Evolutionary conservation across 78 protist species (phyloP).

Genomic region (Dictyostelium intermedium): DNA sequence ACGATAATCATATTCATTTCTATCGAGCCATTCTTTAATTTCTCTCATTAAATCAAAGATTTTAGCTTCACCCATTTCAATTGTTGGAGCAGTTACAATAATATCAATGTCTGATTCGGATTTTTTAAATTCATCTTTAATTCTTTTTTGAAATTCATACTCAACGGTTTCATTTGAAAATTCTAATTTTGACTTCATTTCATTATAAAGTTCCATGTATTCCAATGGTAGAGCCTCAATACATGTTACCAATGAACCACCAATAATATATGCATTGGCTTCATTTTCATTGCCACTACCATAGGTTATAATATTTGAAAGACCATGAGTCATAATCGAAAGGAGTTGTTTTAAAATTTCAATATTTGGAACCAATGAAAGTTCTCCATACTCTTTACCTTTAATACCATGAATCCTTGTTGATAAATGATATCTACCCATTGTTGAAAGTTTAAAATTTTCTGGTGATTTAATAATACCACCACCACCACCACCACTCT

Average conservation of each 20-base stretch:
- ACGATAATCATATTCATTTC: background rate
- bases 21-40: background rate
- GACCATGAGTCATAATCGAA: background rate
- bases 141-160: no score
- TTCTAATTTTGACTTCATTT: background rate
- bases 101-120: slow-evolving; percentile 41
- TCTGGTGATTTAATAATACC: background rate
- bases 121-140: background rate
- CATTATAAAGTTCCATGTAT: background rate
- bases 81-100: background rate
- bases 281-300: background rate
- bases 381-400: background rate
- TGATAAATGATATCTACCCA: background rate
- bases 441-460: background rate
- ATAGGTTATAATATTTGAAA: background rate
- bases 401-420: background rate
- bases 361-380: background rate
- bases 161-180: background rate
- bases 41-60: background rate
- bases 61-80: background rate
- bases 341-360: background rate
- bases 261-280: background rate
- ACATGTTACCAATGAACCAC: slow-evolving; percentile 13
- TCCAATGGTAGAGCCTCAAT: background rate
- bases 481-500: background rate